Conservation (phyloP, 2,329 filamentous ascomycete genomes). For the Allantophomopsis cytisporea region DNA sequence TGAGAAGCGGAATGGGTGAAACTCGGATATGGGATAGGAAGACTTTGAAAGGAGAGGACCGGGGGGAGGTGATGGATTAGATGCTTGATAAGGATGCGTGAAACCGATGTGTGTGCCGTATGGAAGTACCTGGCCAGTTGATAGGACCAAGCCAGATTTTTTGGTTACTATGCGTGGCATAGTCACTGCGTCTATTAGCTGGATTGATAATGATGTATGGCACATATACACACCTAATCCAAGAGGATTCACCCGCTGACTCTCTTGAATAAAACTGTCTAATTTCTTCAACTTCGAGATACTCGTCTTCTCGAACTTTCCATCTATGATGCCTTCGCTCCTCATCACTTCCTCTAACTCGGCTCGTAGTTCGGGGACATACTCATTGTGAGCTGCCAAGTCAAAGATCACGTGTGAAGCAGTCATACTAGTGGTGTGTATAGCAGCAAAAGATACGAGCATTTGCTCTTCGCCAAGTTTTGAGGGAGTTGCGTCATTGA, state of each 20-base stretch:
- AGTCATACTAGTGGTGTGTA: constrained; percentile 13
- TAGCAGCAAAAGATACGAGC: constrained; percentile 4
- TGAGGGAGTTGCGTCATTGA: not conserved
- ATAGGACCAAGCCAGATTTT: constrained; percentile 26
- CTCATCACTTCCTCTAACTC: constrained; percentile 9
- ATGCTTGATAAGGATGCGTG: not conserved
- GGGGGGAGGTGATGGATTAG: constrained; percentile 1
- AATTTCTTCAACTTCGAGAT: constrained; percentile 16
- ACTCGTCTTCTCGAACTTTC: constrained; percentile 15
- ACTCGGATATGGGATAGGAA: not conserved
- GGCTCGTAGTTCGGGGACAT: constrained; percentile 9
- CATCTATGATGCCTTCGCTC: constrained; percentile 3
- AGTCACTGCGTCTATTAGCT: not conserved
- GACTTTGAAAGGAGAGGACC: constrained; percentile 1
- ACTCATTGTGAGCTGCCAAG: constrained; percentile 6
- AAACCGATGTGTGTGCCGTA: constrained; percentile 16
- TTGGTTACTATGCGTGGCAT: constrained; percentile 1
- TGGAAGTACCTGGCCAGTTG: constrained; percentile 34
- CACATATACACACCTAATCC: constrained; percentile 4
- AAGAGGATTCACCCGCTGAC: constrained; percentile 11
- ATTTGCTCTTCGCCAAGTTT: constrained; percentile 1
- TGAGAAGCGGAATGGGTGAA: constrained; percentile 3
- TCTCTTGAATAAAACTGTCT: constrained; percentile 19
- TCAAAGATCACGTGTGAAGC: constrained; percentile 14
- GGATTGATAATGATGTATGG: too few relatives aligned